A percentile compares a stretch with the other conserved stretches of the same genome.
phyloP scores from a whole-genome alignment of 495 filamentous ascomycete genomes.

The Penicillium canescens region DNA sequence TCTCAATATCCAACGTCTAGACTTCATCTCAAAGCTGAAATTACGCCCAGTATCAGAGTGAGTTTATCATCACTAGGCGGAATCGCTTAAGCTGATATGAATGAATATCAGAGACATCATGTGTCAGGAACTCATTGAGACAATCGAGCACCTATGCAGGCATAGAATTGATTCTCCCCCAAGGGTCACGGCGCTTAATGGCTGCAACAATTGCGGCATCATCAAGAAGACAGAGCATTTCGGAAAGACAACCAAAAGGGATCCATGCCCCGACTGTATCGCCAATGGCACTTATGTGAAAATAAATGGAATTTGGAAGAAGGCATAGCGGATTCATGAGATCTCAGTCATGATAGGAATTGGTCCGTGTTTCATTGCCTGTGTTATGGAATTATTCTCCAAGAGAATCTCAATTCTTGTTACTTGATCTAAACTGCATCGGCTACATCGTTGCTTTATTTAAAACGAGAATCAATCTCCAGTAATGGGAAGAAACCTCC shows the following conservation, averaged over 20 bases:
- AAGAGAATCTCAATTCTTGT: too few species aligned
- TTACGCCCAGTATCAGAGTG: too few species aligned
- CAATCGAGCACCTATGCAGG: slow-evolving; percentile 4
- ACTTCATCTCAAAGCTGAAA: too few species aligned
- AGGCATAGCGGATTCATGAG: slow-evolving; percentile 1
- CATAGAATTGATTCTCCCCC: slow-evolving; percentile 1
- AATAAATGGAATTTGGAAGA: slow-evolving; percentile 9
- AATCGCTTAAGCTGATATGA: too few species aligned
- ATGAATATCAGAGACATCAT: neutral
- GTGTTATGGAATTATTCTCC: neutral
- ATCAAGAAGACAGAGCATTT: slow-evolving; percentile 10
- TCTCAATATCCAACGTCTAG: too few species aligned
- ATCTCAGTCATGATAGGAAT: slow-evolving; percentile 2
- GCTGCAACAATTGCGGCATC: slow-evolving; percentile 10
- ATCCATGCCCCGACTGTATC: slow-evolving; percentile 17
- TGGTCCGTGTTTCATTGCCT: neutral
- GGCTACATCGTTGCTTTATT: too few species aligned
- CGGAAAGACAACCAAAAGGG: slow-evolving; percentile 10
- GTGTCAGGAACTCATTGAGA: slow-evolving; percentile 1
- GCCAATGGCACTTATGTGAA: slow-evolving; percentile 13
- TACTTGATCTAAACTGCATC: too few species aligned
- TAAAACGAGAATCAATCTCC: too few species aligned
- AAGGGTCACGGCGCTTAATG: neutral
- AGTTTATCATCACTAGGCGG: too few species aligned
- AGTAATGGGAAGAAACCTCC: too few species aligned